Base-by-base conservation (phyloP, 352 stramenopile genomes). In the Bremia lactucae region DNA sequence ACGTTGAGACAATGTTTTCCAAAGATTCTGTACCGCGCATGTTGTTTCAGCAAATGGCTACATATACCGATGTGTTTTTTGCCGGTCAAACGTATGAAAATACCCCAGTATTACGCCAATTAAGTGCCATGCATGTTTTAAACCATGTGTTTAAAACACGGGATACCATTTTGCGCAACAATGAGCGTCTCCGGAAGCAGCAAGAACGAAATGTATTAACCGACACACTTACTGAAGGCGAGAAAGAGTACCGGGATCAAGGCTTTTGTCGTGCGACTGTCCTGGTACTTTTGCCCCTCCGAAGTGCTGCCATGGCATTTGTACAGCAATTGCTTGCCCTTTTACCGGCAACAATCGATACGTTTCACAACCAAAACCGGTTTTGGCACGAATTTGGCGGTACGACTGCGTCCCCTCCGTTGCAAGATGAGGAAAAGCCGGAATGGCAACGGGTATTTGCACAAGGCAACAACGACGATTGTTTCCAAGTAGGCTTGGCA, bases 171-270 rank as follows among this genome's bases (percentile, higher is more conserved):
- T 55, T 55, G 9, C 55, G 77, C 13, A 84, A 87, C 57, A 86
- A 83, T 34, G 77, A 87, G 38, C 73, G 74, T 1, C 56, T 89
- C 6, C 62, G 68, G 16, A 75, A 68, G n/a, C 15, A 39, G 42
- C 68, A 58, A 10, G 52, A 72, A 9, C 24, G 39, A 15, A 50
- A 71, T 3, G 40, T 45, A 0, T 18, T 48, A 13, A 36, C 40
- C n/a, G n/a, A n/a, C n/a, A n/a, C n/a, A n/a, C n/a, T n/a, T n/a
- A n/a, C n/a, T 9, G 49, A 68, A 0, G 69, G 83, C 24, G 72
- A 84, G 24, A 76, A 71, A 36, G 77, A 89, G 50, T 89, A 87
- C 45, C 73, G 70, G 2, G 77, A 89, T 36, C 77, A 89, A 49
- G 77, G 77, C 25, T 86, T 85, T 36, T 77, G 65, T 38, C 74